These are phyloP conservation scores for Esteya vermicola DNA, from an alignment of 2,329 filamentous ascomycete genomes.

Conservation along the genomic window DNA sequence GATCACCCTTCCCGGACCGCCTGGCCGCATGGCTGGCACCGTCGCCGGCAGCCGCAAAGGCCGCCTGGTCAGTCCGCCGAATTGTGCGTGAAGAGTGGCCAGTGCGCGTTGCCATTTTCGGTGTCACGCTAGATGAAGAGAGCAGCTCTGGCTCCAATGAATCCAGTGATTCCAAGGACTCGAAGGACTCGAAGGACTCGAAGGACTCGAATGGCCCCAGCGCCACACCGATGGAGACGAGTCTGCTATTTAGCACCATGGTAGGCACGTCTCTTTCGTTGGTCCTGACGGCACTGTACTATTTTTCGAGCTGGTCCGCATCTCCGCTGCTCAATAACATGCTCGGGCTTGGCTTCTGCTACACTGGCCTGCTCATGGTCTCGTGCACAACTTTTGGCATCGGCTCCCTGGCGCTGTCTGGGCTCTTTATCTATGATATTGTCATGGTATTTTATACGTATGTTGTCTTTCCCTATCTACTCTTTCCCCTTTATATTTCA, in stretches of 20 bases:
- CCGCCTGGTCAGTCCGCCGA: constrained; percentile 36
- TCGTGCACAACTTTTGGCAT: constrained; percentile 81
- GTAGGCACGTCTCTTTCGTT: constrained; percentile 41
- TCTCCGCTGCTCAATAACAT: constrained; percentile 59
- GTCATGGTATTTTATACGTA: constrained; percentile 79
- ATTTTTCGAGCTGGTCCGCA: constrained; percentile 35
- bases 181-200: no score
- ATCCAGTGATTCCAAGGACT: no score
- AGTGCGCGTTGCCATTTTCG: constrained; percentile 34
- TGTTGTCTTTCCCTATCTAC: constrained; percentile 17
- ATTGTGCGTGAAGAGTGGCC: constrained; percentile 38
- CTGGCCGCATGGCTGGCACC: constrained; percentile 20
- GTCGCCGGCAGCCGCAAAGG: constrained; percentile 12
- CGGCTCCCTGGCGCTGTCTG: constrained; percentile 60
- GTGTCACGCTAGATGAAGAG: no score
- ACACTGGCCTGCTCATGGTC: constrained; percentile 66
- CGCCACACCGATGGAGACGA: no score
- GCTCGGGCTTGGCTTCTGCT: constrained; percentile 76
- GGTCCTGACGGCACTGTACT: constrained; percentile 45
- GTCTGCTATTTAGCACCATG: constrained; percentile 42
- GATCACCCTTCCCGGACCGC: constrained; percentile 24
- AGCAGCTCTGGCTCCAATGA: no score
- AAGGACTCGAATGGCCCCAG: no score
- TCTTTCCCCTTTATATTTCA: not conserved
- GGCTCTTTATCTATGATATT: constrained; percentile 89